phyloP scores from a whole-genome alignment of 2,329 filamentous ascomycete genomes.

The Stagonosporopsis cucurbitacearum region DNA sequence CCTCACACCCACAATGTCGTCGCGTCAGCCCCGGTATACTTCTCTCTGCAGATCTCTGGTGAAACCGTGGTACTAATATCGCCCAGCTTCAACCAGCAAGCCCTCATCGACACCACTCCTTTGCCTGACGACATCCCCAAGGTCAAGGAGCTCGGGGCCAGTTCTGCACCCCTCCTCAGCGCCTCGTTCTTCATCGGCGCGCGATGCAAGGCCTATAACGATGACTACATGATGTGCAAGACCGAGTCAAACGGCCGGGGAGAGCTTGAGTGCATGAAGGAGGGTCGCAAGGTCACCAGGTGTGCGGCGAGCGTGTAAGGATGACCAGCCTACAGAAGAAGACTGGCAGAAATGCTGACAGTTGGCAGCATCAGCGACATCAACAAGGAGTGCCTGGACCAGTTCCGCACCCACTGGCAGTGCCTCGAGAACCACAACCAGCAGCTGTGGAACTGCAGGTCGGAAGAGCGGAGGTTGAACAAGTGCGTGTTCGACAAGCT shows the following conservation, averaged over 20 bases:
- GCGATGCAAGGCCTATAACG: constrained; percentile 92
- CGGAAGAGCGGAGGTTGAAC: constrained; percentile 87
- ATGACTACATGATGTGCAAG: constrained; percentile 99
- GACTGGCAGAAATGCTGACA: constrained; percentile 6
- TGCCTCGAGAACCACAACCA: constrained; percentile 98
- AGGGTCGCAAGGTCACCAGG: constrained; percentile 93
- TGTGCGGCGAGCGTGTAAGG: constrained; percentile 92
- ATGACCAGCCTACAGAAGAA: neutral
- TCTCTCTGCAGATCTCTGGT: constrained; percentile 12
- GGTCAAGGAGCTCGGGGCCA: constrained; percentile 91
- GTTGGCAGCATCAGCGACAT: constrained; percentile 81
- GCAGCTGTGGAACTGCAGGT: constrained; percentile 93
- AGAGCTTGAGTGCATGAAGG: constrained; percentile 93
- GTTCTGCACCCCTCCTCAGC: constrained; percentile 88
- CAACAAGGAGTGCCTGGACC: constrained; percentile 88
- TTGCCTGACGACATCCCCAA: constrained; percentile 90
- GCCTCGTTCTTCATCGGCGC: constrained; percentile 97
- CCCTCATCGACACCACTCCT: constrained; percentile 94
- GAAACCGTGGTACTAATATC: constrained; percentile 29
- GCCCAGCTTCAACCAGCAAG: constrained; percentile 87
- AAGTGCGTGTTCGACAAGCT: constrained; percentile 95
- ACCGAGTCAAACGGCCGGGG: constrained; percentile 87
- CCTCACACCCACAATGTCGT: constrained; percentile 61
- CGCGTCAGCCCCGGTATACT: constrained; percentile 65
- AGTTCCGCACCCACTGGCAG: constrained; percentile 94